Base-by-base conservation (phyloP, 306 rosid genomes). In the Biancaea sappan region DNA sequence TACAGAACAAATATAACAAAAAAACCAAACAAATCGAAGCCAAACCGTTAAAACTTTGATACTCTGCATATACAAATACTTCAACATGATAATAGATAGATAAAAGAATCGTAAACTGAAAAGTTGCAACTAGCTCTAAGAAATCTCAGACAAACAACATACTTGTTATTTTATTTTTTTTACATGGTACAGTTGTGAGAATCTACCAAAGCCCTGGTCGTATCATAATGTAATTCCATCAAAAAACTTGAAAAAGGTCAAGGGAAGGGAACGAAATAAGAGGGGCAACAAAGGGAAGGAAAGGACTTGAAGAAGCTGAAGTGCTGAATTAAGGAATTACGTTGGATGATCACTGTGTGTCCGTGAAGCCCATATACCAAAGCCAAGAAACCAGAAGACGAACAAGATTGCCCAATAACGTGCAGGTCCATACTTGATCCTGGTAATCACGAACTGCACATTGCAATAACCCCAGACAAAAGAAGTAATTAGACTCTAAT, bases 341-440 rank as follows among this genome's bases (percentile, higher is more conserved):
- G 94, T 78, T 22, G 89, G 73, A 81, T 87, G 96, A 68, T 90
- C 77, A 69, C 75, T 66, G 22, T 90, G 98, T 19, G 96, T 84
- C 78, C 96, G 84, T 16, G 98, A 93, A 43, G 98, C 98, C 98
- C 98, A 93, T 54, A 93, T 87, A 71, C 95, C 98, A 82, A 93
- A 93, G 48, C 90, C 96, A 40, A 93, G 95, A 86, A 93, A 93
- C 98, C 96, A 93, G 88, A 93, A 88, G 75, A 93, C 91, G 16
- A 90, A 93, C 84, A 93, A 78, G 78, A 93, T 93, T 59, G 98
- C 98, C 98, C 98, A 93, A 74, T 93, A 93, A 50, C 98, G 96
- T 51, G 98, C 98, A 59, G 93, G 96, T 80, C 96, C 96, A 38
- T 93, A 90, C 89, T 84, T 93, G 82, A 93, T 90, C 83, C 96